Evolutionary conservation across 257 asterid genomes (phyloP).

Genomic region (Orobanche coerulescens): DNA sequence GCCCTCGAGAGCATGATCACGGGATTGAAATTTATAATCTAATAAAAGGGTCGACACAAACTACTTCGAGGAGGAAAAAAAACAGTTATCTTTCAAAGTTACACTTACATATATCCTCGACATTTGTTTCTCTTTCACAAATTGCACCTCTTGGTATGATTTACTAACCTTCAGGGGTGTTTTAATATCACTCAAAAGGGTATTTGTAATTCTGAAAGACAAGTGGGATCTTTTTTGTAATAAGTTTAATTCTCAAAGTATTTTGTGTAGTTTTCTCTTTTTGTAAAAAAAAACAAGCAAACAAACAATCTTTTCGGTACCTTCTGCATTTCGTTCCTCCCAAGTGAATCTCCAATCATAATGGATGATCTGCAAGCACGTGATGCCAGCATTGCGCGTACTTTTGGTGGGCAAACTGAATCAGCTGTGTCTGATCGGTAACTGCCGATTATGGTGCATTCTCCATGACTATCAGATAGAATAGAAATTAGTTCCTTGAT

Average conservation of each 20-base stretch:
- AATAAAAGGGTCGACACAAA: too few species aligned
- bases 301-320: slow-evolving; percentile 21
- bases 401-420: slow-evolving; percentile 89
- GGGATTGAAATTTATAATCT: not conserved
- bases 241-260: not conserved
- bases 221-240: not conserved
- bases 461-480: slow-evolving; percentile 76
- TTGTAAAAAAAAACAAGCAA: not conserved
- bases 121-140: not conserved
- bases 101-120: not conserved
- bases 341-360: slow-evolving; percentile 91
- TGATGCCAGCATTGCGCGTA: slow-evolving; percentile 89
- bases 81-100: too few species aligned
- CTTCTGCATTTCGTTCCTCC: slow-evolving; percentile 86
- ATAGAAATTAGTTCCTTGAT: slow-evolving; percentile 72
- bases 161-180: too few species aligned
- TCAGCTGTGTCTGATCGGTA: slow-evolving; percentile 62
- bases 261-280: not conserved
- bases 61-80: too few species aligned
- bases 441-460: slow-evolving; percentile 65
- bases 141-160: not conserved
- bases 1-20: not conserved
- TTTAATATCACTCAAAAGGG: too few species aligned
- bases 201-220: not conserved
- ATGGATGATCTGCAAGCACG: slow-evolving; percentile 94